Evolutionary conservation across 768 basidiomycete genomes (phyloP), one percentile per base, ranked within the genome.

Genomic region (Lyophyllum atratum): DNA sequence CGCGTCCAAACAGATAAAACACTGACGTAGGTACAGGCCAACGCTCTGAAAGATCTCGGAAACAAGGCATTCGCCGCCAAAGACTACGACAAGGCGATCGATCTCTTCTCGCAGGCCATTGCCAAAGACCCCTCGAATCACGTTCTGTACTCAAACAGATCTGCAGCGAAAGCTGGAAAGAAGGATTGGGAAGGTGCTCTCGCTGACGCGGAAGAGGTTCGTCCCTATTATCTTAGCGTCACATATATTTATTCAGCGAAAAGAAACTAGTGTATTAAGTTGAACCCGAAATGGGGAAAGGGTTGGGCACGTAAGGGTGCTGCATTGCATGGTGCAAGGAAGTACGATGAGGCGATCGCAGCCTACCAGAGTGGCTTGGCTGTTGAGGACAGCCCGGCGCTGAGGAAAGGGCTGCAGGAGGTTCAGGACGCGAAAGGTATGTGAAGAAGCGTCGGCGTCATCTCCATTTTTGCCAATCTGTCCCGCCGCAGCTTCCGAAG

Each of bases 21-120:
- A 39, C 54, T 55, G 25, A 60, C 15, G 49, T 22, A 39, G 24
- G 57, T 46, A 46, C 40, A 78, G 76, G 79, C 73, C 31, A 79
- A 80, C 69, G 76, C 85, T 58, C 79, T 97, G 62, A 98, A 98
- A 78, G 91, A 93, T 68, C 85, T 85, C 68, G 95, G 95, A 67
- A 98, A 98, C 82, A 94, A 95, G 68, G 94, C 95, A 21, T 98
- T 98, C 75, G 80, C 90, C 37, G 92, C 92, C 54, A 97, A 94
- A 71, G 85, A 97, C 65, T 97, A 92, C 75, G 87, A 92, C 76
- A 85, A 81, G 65, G 95, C 95, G 7, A 91, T 92, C 77, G 82
- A 89, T 67, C 76, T 90, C 47, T 93, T 93, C 73, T 80, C 85
- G 4, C 81, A 93, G 66, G 95, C 92, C 19, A 90, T 98, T 68